Evolutionary conservation across 106 monocot species (phyloP).

Genomic region (Acanthochlamys bracteata): DNA sequence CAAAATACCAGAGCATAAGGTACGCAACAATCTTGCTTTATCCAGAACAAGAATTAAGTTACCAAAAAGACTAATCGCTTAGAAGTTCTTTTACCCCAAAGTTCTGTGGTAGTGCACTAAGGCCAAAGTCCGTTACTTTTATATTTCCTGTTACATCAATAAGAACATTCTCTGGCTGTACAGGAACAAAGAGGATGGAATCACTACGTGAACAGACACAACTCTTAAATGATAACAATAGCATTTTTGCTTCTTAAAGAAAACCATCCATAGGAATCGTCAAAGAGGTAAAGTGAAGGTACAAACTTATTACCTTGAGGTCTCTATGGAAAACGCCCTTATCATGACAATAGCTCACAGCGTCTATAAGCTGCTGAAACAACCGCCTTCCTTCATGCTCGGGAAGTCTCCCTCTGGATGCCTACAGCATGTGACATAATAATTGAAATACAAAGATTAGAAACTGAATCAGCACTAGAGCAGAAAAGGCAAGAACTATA

Average conservation of each 20-base stretch:
- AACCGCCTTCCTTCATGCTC: slow-evolving; percentile 58
- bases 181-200: background rate
- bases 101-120: slow-evolving; percentile 46
- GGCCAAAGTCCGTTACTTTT: slow-evolving; percentile 64
- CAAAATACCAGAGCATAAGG: background rate
- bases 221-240: background rate
- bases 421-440: slow-evolving; percentile 16
- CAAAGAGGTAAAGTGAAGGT: too few relatives aligned
- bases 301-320: slow-evolving; percentile 49
- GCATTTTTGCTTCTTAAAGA: too few relatives aligned
- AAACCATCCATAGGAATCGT: too few relatives aligned
- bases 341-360: slow-evolving; percentile 79
- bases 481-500: background rate
- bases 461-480: background rate
- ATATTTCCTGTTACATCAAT: slow-evolving; percentile 51
- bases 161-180: slow-evolving; percentile 58
- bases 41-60: too few relatives aligned
- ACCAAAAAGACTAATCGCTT: background rate
- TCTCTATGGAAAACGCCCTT: slow-evolving; percentile 93
- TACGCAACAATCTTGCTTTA: background rate
- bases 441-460: background rate
- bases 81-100: slow-evolving; percentile 13
- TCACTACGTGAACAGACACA: background rate
- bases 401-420: slow-evolving; percentile 41
- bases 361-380: slow-evolving; percentile 97